These are phyloP conservation scores for Ophiostoma ulmi DNA, from an alignment of 2,329 filamentous ascomycete species.

Conservation along the genomic window DNA sequence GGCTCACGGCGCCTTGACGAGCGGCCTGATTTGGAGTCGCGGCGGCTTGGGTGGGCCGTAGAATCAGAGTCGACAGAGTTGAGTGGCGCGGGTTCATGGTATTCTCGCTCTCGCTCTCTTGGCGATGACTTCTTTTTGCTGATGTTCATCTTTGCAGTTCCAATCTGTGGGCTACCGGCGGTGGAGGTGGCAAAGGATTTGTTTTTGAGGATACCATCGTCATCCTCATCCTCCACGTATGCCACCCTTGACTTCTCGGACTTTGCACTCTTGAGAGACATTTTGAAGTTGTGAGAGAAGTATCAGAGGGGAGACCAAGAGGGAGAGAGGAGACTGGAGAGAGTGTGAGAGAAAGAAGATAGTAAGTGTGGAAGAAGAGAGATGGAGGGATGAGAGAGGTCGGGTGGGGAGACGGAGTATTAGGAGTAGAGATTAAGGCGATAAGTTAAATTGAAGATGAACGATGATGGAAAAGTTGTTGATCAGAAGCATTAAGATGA, in stretches of 20 bases:
- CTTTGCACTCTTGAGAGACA: conserved; percentile 38
- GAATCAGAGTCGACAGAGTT: conserved; percentile 42
- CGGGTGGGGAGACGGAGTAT: conserved; percentile 9
- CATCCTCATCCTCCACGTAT: conserved; percentile 50
- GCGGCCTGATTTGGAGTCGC: conserved; percentile 35
- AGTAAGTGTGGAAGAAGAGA: not conserved
- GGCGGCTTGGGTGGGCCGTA: conserved; percentile 38
- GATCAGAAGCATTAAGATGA: not conserved
- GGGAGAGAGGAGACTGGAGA: not conserved
- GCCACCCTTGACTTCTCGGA: conserved; percentile 34
- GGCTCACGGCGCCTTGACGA: conserved; percentile 31
- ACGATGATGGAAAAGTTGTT: not conserved
- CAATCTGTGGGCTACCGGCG: conserved; percentile 39
- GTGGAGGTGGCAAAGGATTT: conserved; percentile 45
- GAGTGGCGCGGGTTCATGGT: conserved; percentile 36
- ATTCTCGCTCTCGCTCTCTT: conserved; percentile 23
- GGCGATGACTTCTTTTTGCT: conserved; percentile 41
- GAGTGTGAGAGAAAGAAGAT: not conserved
- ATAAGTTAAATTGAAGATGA: not conserved
- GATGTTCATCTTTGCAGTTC: conserved; percentile 46
- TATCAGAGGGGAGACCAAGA: not conserved
- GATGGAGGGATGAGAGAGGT: not conserved
- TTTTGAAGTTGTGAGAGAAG: conserved; percentile 32
- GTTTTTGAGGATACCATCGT: conserved; percentile 41
- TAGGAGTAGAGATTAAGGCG: conserved; percentile 6